A percentile compares a stretch with the other conserved stretches of the same genome.
Conservation (phyloP, 2,329 filamentous ascomycete genomes). For the Phialophora expanda region DNA sequence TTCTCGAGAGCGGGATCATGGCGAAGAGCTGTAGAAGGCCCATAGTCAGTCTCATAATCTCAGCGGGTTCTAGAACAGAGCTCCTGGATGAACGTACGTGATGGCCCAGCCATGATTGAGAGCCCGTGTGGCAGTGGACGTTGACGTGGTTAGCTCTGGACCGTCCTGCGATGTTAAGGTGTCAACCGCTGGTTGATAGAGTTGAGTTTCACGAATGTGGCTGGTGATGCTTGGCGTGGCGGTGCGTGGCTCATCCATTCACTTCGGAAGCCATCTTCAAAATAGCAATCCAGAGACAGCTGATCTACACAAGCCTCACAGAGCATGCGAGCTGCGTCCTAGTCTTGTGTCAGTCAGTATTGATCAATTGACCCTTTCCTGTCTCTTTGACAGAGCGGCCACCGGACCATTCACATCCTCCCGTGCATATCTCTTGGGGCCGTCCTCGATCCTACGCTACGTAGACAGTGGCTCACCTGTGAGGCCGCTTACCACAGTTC, state of each 20-base stretch:
- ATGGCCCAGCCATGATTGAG: conserved; percentile 58
- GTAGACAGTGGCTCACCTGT: neutral
- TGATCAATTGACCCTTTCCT: neutral
- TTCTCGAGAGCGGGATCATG: conserved; percentile 55
- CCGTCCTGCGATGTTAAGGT: conserved; percentile 17
- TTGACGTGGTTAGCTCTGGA: conserved; percentile 20
- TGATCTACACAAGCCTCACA: neutral
- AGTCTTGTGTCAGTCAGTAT: neutral
- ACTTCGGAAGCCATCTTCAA: neutral
- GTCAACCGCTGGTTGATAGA: neutral
- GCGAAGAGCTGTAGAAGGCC: conserved; percentile 46
- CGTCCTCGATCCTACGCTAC: neutral
- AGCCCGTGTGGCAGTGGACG: conserved; percentile 24
- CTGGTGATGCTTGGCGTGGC: conserved; percentile 16
- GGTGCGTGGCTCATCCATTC: neutral
- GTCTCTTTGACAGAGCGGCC: neutral
- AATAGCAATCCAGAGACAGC: neutral
- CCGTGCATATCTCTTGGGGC: neutral
- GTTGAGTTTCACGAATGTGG: conserved; percentile 7
- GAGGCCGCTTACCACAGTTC: neutral
- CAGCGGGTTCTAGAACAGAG: conserved; percentile 54
- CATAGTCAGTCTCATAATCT: conserved; percentile 17
- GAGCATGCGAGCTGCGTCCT: neutral
- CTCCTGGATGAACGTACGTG: conserved; percentile 46
- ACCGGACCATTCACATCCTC: neutral